phyloP scores from a whole-genome alignment of 179 eudicot genomes.

The Nepenthes alata region DNA sequence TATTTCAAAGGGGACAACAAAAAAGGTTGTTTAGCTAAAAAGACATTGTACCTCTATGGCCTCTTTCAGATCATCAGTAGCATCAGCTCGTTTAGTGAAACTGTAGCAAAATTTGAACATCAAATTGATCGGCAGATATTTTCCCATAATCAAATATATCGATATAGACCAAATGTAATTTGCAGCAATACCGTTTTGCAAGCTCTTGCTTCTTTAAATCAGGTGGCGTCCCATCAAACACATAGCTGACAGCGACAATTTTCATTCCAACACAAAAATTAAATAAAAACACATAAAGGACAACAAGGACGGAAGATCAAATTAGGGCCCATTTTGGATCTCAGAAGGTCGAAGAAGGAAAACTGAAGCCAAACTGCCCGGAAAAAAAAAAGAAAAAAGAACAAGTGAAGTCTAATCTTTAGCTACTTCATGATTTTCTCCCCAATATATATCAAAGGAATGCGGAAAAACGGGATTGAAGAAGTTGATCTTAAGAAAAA shows the following conservation, averaged over 20 bases:
- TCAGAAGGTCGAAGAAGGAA: no score
- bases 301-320: not conserved
- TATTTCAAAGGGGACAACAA: not conserved
- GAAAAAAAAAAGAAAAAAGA: no score
- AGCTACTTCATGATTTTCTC: no score
- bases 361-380: no score
- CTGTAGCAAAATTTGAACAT: slow-evolving; percentile 20
- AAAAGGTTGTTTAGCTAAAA: not conserved
- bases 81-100: slow-evolving; percentile 79
- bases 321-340: not conserved
- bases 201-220: slow-evolving; percentile 95
- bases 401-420: no score
- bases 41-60: slow-evolving; percentile 59
- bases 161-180: not conserved
- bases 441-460: no score
- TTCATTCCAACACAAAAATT: not conserved
- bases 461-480: no score
- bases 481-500: no score
- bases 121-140: not conserved
- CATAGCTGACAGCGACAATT: slow-evolving; percentile 40
- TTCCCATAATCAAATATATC: not conserved
- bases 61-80: slow-evolving; percentile 61
- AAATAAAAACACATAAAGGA: slow-evolving; percentile 3
- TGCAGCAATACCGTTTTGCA: slow-evolving; percentile 64
- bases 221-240: slow-evolving; percentile 92